Evolutionary conservation across 2,329 filamentous ascomycete species (phyloP), one percentile per base, ranked within the genome.

Genomic region (Fusarium chlamydosporum): DNA sequence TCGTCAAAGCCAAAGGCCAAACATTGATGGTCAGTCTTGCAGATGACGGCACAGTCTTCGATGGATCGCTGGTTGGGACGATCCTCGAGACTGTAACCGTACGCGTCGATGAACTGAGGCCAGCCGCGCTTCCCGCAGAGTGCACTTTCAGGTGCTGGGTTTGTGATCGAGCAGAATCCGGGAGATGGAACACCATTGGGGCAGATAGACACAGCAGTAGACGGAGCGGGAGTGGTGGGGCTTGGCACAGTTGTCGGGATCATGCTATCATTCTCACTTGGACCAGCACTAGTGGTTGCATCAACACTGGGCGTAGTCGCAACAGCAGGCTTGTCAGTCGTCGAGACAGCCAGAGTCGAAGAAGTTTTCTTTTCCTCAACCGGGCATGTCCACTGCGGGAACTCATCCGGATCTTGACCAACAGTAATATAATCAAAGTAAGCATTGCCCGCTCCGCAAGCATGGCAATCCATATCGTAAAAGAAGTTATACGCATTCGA

Each of bases 361-460:
- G 50, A 50, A 5, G 63, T 51, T 26, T 58, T 54, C 12, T 34
- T n/a, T 1, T 56, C 41, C 11, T 50, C 40, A 0, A 41, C 42
- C 20, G 56, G 40, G 13, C 69, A 72, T 20, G 40, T 60, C 53
- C 58, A 62, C 37, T 43, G 51, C 12, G 53, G 63, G 45, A 55
- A 47, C 12, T 13, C 54, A 3, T 23, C 33, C 7, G 48, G 60
- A 15, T 58, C 45, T 43, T 68, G 47, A 0, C 61, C 29, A 29
- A 61, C 45, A 43, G 70, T n/a, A 3, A 72, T 41, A 6, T 72
- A 72, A n/a, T 70, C 56, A 23, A 72, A 72, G 50, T 70, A 63
- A 5, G 69, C 56, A 27, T 68, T 61, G 11, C 55, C 46, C 4
- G 63, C 46, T 18, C 66, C 60, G n/a, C 70, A 72, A 9, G 54